These are phyloP conservation scores for Rhodomyrtus tomentosa DNA, from an alignment of 345 rosid species.

Conservation along the genomic window DNA sequence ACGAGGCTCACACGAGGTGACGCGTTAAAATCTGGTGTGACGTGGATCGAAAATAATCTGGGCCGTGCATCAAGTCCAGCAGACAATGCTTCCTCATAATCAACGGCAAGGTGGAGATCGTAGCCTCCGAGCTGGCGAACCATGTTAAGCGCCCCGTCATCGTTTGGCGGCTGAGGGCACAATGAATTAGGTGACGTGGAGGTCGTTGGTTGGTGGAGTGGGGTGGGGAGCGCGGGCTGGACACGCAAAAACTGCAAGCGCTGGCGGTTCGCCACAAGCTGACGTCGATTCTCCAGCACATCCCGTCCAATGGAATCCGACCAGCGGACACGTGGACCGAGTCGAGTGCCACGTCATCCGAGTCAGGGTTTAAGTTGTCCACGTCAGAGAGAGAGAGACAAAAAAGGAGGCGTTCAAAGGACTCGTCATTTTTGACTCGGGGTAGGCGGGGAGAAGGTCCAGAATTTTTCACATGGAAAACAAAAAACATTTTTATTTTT, in stretches of 20 bases:
- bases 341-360: not conserved
- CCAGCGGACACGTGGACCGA: not conserved
- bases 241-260: not conserved
- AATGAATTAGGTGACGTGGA: not conserved
- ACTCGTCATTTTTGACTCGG: not conserved
- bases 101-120: not conserved
- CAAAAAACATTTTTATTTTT: not conserved
- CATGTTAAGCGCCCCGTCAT: not conserved
- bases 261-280: not conserved
- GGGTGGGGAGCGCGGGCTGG: not conserved
- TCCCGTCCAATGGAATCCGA: not conserved
- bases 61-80: not conserved
- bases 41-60: not conserved
- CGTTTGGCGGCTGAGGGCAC: not conserved
- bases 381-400: not conserved
- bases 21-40: not conserved
- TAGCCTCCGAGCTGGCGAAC: not conserved
- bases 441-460: not conserved
- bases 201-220: not conserved
- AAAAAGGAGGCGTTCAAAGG: not conserved
- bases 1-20: not conserved
- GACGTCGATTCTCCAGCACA: not conserved
- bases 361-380: not conserved
- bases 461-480: not conserved
- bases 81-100: too few relatives aligned